Base-by-base conservation (phyloP, 2,329 filamentous ascomycete genomes). In the Dactylellina haptotyla region DNA sequence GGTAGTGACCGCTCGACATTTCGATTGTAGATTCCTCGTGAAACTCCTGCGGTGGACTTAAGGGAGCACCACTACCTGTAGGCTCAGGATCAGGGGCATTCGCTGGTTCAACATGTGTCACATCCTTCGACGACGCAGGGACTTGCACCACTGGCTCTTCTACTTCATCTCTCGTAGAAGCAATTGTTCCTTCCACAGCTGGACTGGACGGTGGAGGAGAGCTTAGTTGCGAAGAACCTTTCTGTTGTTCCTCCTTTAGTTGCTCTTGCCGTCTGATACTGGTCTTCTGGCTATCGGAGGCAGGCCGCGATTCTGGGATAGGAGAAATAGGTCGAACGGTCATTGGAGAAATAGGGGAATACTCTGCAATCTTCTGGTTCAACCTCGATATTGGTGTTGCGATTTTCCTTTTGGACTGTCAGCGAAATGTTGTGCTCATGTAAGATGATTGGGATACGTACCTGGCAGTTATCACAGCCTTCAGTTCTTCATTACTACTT, bases 191-290 rank as follows among this genome's bases (percentile, higher is more conserved):
- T 20, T 34, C 28, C n/a, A 37, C 61, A 4, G 61, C 26, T 20
- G 69, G 69, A 39, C 69, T 73, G 51, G 69, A 73, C 23, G 61
- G 69, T 6, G 69, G 69, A 20, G 69, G 69, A 4, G 69, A 73
- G 26, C 69, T 73, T 6, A 73, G 37, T 25, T 73, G 69, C 12
- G 69, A 73, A 4, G 69, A 73, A 14, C 46, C 37, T 16, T 62
- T 66, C 6, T 66, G 69, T 12, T 73, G 69, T 37, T 59, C 61
- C 23, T 73, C 69, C 14, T 57, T 56, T 25, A 73, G 25, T 51
- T 54, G 46, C 26, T 73, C 69, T 18, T 73, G 69, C 2, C 56
- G 41, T 14, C 46, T 50, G 30, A 73, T 48, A 26, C 61, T 62
- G 0, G 54, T 48, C 25, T 56, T 66, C 20, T 66, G 54, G 23